phyloP scores from a whole-genome alignment of 352 stramenopile species.

The Thraustochytrium sp. region DNA sequence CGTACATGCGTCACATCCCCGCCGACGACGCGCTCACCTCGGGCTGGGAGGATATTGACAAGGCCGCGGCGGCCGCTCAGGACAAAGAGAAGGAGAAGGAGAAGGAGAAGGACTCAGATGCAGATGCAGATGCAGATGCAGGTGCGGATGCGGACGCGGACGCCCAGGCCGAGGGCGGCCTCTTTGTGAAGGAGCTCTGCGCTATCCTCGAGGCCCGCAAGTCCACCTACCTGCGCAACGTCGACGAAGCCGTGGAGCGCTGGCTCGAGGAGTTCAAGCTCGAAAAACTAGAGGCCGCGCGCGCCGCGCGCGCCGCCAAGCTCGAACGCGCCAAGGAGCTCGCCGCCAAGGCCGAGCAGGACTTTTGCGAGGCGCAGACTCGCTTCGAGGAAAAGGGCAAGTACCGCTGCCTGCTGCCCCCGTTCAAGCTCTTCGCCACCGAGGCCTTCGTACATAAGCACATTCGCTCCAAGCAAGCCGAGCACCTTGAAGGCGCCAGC shows the following conservation, averaged over 20 bases:
- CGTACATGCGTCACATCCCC: not conserved
- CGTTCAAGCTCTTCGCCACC: constrained; percentile 4
- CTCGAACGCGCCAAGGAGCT: not conserved
- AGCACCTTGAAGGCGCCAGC: not conserved
- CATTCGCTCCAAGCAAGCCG: constrained; percentile 6
- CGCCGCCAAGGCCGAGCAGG: not conserved
- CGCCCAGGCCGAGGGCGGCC: too few relatives aligned
- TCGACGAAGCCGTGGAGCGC: not conserved
- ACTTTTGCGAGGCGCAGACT: constrained; percentile 18
- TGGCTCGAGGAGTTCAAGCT: not conserved
- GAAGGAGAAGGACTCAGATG: not conserved
- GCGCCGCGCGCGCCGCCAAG: not conserved
- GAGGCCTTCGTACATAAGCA: constrained; percentile 23
- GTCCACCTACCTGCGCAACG: constrained; percentile 13
- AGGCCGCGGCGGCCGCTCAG: not conserved
- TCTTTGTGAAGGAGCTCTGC: not conserved
- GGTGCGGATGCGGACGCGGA: too few relatives aligned
- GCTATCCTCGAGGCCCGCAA: not conserved
- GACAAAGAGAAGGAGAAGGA: not conserved
- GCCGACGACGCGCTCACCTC: not conserved
- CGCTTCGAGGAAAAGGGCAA: not conserved
- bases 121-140: too few relatives aligned
- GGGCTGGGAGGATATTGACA: not conserved
- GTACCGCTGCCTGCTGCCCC: constrained; percentile 24
- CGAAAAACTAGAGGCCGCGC: not conserved